Base-by-base conservation (phyloP, 306 rosid genomes). In the Lagenaria siceraria region DNA sequence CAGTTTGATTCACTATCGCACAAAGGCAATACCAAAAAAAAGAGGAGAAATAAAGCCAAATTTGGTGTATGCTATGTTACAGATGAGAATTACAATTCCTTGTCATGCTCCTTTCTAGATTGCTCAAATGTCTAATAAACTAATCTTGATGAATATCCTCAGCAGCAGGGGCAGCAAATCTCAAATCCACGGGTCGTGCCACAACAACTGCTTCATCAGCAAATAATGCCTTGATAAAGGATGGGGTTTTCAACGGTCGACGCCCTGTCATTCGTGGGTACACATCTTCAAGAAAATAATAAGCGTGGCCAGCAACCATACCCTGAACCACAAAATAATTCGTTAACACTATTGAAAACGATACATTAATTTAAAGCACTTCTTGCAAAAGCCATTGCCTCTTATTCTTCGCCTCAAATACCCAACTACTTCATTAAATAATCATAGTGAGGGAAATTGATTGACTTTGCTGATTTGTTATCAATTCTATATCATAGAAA, bases 281-380 rank as follows among this genome's bases (percentile, higher is more conserved):
- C 48, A 95, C 98, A 62, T 92, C 96, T 86, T 87, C 93, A 29
- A 95, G 97, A 84, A 95, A 95, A 86, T 90, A 95, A 79, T 95
- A 95, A 19, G 97, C 97, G 82, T 95, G 97, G 3, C 98, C 98
- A 54, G 98, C 96, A 85, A 90, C 89, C 98, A 92, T 90, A 81
- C 98, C 98, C 98, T 95, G 92, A 29, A 29, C 12, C 25, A 49
- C 46, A 35, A 5, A 24, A 62, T 18, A 15, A n/a, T 59, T 31
- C 46, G 46, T 68, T 49, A 40, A 5, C 19, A n/a, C 3, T 7
- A 53, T n/a, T 13, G 15, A 29, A 55, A 24, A 25, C 1, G 69
- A 14, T 4, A 4, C 59, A 70, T 14, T 71, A 46, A 49, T 49
- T 71, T 69, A 6, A 69, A 69, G 33, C 48, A 40, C 40, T 15